Evolutionary conservation across 768 basidiomycete genomes (phyloP), one percentile per base, ranked within the genome.

Genomic region (Tulasnella sp.): DNA sequence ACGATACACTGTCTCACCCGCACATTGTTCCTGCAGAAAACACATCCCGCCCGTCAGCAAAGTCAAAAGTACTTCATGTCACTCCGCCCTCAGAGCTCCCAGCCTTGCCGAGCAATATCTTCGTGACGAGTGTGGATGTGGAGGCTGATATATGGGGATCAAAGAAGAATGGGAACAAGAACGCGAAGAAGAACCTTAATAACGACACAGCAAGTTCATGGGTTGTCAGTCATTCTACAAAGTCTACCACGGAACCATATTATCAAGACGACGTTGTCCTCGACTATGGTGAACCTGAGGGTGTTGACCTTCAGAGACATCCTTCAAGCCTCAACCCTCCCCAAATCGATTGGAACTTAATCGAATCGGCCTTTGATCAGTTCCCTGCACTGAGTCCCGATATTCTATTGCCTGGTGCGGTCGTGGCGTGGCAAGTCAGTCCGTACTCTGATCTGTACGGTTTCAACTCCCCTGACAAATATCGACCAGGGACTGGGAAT

Each of bases 101-200:
- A 2, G 73, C 41, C 37, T 41, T 74, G 17, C 77, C 78, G 0
- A 37, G 69, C 4, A 73, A 74, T 42, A 65, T 78, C 11, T 66
- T 76, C 14, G 75, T 78, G 2, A 77, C 78, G 6, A 41, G 34
- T 14, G 75, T 78, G 7, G 69, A 78, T 32, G 78, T 78, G 22
- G 77, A 77, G 42, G 73, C 32, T 3, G 65, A 69, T 26, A 62
- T 44, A 0, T 78, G 77, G 75, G 69, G 66, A 16, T 44, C n/a
- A n/a, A n/a, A n/a, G 19, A 17, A 62, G 59, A 39, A 36, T 59
- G 44, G 69, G 37, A 70, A n/a, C 41, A 39, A 44, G 11, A 29
- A 36, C 40, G 29, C 69, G 12, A 70, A 62, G 35, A 35, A n/a
- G 9, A 19, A 29, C 35, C 32, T 44, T 17, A 17, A 26, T 9